phyloP scores from a whole-genome alignment of 192 early-diverging fungal species.

The Coemansia sp. region DNA sequence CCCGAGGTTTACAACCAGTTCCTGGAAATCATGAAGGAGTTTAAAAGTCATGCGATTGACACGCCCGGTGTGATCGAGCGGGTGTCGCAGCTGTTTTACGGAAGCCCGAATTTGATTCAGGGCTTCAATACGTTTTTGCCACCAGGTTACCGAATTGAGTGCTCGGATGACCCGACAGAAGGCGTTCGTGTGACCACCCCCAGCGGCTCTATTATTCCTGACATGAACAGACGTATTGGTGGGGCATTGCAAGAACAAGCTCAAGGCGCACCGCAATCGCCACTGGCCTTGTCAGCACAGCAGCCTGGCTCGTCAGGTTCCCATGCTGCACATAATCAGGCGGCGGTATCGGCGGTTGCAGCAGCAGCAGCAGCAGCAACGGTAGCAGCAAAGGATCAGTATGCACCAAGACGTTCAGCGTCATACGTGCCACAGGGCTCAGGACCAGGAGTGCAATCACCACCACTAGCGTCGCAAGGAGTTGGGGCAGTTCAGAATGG shows the following conservation, averaged over 20 bases:
- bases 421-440: constrained; percentile 10
- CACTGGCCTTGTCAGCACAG: constrained; percentile 8
- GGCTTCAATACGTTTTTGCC: constrained; percentile 99
- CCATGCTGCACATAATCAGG: constrained; percentile 2
- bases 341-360: background rate
- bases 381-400: constrained; percentile 36
- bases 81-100: constrained; percentile 92
- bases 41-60: constrained; percentile 94
- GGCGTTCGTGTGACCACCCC: constrained; percentile 89
- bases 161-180: constrained; percentile 76
- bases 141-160: constrained; percentile 96
- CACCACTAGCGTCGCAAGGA: constrained; percentile 15
- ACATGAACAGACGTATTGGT: constrained; percentile 33
- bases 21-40: constrained; percentile 99
- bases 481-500: background rate
- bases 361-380: constrained; percentile 27
- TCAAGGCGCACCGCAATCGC: constrained; percentile 16
- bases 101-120: constrained; percentile 84
- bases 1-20: constrained; percentile 98
- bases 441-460: constrained; percentile 23
- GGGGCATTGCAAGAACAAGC: background rate
- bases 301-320: constrained; percentile 4
- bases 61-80: constrained; percentile 97
- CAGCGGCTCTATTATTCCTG: constrained; percentile 56
- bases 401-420: constrained; percentile 22